Base-by-base conservation (phyloP, 108 stramenopile genomes). In the Cyclostephanos tholiformis region DNA sequence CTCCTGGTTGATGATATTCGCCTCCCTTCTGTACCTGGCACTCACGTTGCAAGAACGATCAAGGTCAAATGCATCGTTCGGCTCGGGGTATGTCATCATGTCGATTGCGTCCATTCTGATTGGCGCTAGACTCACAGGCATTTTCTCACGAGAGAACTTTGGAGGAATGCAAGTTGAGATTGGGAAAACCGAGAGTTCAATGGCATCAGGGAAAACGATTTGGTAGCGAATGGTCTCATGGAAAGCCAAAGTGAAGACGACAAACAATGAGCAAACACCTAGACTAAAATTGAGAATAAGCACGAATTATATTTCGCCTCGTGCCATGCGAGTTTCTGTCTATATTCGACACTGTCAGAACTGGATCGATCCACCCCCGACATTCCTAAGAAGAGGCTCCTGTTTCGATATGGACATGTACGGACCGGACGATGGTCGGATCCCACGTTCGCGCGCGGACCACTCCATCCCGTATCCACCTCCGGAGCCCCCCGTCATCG, bases 351-450 rank as follows among this genome's bases (percentile, higher is more conserved):
- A 12, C 36, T 36, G 4, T 71, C 60, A 71, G 57, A 71, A 71
- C 44, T 72, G 71, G 36, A 72, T 72, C 26, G 71, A 72, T 20
- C 48, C 60, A 0, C 71, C 71, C 8, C 71, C 71, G 36, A 72
- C 59, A 53, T 62, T 72, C 23, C 49, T 50, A 44, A 72, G 46
- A 27, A 72, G 48, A 13, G 61, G 71, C 59, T 71, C 70, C 43
- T 71, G 70, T 55, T 71, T 71, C 59, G 70, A 36, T 41, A 71
- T 71, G 23, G 56, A 27, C 70, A 71, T 71, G 44, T 71, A 71
- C 5, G 63, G 4, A 48, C 27, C 63, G 30, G 59, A 44, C 52
- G 67, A 30, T 30, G 53, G 70, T 20, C 71, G 26, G 17, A 72
- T 63, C 19, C 71, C 71, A 6, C 71, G 43, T 25, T 72, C 71